Conservation (phyloP, 2,329 filamentous ascomycete genomes). For the Epichloe sylvatica region DNA sequence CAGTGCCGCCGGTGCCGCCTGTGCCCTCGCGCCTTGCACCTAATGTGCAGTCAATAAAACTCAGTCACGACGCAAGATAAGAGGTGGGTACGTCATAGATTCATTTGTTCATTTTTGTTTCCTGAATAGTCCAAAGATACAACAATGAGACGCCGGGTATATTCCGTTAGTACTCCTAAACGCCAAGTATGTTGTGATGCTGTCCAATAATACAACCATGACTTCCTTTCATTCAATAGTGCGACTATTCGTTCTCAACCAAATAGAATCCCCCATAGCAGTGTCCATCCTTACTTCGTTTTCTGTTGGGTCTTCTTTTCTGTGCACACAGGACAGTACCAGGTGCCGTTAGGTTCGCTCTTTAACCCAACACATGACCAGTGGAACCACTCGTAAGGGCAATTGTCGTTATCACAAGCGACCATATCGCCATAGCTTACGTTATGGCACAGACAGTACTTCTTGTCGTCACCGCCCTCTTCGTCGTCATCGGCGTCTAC, state of each 20-base stretch:
- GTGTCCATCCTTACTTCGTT: slow-evolving; percentile 12
- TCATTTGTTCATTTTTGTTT: not conserved
- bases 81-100: not conserved
- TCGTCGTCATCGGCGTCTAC: slow-evolving; percentile 46
- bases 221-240: not conserved
- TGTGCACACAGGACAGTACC: slow-evolving; percentile 52
- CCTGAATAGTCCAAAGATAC: not conserved
- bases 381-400: slow-evolving; percentile 78
- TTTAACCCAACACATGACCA: slow-evolving; percentile 61
- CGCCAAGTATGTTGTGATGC: not conserved
- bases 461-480: slow-evolving; percentile 62
- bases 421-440: slow-evolving; percentile 83
- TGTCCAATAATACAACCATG: not conserved
- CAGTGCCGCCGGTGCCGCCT: not conserved
- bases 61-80: too few species aligned
- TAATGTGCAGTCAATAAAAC: too few species aligned
- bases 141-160: not conserved
- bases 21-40: not conserved
- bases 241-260: not conserved
- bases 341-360: slow-evolving; percentile 52
- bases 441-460: slow-evolving; percentile 73
- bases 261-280: not conserved
- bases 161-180: not conserved
- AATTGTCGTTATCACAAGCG: slow-evolving; percentile 71
- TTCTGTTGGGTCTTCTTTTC: slow-evolving; percentile 37